Base-by-base conservation (phyloP, 768 basidiomycete species). In the Tricholoma bakamatsutake region DNA sequence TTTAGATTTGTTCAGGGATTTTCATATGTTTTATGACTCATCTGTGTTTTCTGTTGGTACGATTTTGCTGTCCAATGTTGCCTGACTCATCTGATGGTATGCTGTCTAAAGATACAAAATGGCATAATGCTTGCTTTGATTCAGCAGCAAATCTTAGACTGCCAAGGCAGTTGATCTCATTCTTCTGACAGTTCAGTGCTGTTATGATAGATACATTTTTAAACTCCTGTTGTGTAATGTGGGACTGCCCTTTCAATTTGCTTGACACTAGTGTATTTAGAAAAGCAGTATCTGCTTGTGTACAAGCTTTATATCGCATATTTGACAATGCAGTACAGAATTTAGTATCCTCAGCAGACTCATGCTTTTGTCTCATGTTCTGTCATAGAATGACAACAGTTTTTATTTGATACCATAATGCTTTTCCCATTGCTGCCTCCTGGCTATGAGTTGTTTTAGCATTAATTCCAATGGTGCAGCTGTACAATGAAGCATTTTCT, bases 141-240 rank as follows among this genome's bases (percentile, higher is more conserved):
- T 75, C 73, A 17, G 33, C 11, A 4, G 75, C 70, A 67, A 74
- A 78, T 12, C 67, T 55, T 12, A 50, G 8, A 15, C 52, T 34
- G 1, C 72, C 72, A 0, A 70, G 5, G 8, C 60, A 15, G 61
- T 78, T 78, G 0, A 76, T 66, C 52, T 62, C 55, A 59, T 77
- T 75, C 55, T 71, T 70, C 24, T 71, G 64, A 10, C 61, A 30
- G 66, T 76, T 77, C 15, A 58, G 57, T 3, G 66, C 64, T 1
- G 72, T 75, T 28, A 79, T 78, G 11, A 77, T 64, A 3, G 75
- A 67, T 2, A 71, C 63, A 64, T 73, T 58, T 18, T 66, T 30
- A 50, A 74, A 77, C 2, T 49, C 28, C 8, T 58, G 43, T 2
- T 56, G 51, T 28, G 47, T 35, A 35, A 35, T 35, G 34, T 35